These are phyloP conservation scores for Trichophyton equinum DNA, from an alignment of 2,329 filamentous ascomycete genomes.

Conservation along the genomic window DNA sequence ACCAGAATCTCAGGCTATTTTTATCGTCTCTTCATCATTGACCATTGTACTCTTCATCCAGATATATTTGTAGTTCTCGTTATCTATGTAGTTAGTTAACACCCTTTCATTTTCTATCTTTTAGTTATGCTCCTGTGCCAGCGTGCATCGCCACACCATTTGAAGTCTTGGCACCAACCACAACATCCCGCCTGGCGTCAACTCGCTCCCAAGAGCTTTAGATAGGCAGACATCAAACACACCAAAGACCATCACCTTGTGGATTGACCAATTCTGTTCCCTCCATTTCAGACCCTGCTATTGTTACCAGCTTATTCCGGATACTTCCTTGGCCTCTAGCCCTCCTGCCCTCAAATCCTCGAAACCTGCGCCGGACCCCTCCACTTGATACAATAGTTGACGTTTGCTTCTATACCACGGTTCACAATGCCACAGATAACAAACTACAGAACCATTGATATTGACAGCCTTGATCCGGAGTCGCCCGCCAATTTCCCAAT, in stretches of 20 bases:
- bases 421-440: constrained; percentile 32
- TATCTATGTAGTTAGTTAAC: too few species aligned
- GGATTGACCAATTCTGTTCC: too few species aligned
- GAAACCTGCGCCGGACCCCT: neutral
- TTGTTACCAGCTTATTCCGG: neutral
- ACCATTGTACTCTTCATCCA: neutral
- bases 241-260: neutral
- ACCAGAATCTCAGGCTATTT: constrained; percentile 2
- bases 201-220: neutral
- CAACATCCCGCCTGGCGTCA: neutral
- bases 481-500: constrained; percentile 85
- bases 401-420: neutral
- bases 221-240: neutral
- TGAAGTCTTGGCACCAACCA: neutral
- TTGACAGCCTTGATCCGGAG: constrained; percentile 82
- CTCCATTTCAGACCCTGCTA: neutral
- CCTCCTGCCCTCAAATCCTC: neutral
- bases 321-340: too few species aligned
- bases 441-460: constrained; percentile 81
- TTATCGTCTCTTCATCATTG: neutral
- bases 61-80: neutral
- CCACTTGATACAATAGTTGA: neutral
- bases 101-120: neutral
- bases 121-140: neutral
- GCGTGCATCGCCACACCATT: neutral